Evolutionary conservation across 2,329 filamentous ascomycete genomes (phyloP).

Genomic region (Parastagonospora nodorum): DNA sequence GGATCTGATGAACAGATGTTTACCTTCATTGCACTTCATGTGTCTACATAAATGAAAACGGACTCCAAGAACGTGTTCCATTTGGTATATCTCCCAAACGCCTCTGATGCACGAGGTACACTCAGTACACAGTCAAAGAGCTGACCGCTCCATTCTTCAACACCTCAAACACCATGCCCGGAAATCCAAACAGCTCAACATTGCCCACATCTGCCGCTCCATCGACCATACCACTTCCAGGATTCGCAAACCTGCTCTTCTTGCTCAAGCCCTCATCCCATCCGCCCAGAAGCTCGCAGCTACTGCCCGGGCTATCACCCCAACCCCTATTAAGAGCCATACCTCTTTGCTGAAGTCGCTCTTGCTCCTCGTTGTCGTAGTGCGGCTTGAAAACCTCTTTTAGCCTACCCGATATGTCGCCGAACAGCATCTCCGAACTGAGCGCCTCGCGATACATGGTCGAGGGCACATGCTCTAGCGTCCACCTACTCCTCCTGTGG

Average conservation of each 20-base stretch:
- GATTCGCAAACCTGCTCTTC: conserved; percentile 41
- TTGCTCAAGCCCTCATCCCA: conserved; percentile 72
- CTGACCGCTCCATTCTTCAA: conserved; percentile 90
- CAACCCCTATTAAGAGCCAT: conserved; percentile 92
- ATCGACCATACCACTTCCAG: conserved; percentile 47
- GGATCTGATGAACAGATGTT: too few species aligned
- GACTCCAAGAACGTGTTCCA: too few species aligned
- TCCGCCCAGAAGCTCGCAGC: conserved; percentile 65
- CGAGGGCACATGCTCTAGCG: conserved; percentile 60
- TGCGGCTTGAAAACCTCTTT: conserved; percentile 71
- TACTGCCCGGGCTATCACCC: conserved; percentile 90
- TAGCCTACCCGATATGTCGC: conserved; percentile 68
- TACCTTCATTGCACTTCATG: too few species aligned
- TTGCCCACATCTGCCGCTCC: conserved; percentile 63
- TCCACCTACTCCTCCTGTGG: conserved; percentile 88
- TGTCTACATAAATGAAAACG: too few species aligned
- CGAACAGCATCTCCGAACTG: conserved; percentile 71
- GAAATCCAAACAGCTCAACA: conserved; percentile 91
- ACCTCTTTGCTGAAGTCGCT: conserved; percentile 59
- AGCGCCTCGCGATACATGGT: conserved; percentile 54
- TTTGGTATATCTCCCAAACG: too few species aligned
- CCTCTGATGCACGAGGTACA: neutral
- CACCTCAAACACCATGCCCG: conserved; percentile 93
- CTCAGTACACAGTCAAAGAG: conserved; percentile 83
- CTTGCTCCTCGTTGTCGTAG: conserved; percentile 62